Evolutionary conservation across 2,329 filamentous ascomycete genomes (phyloP).

Genomic region (Alternaria atra): DNA sequence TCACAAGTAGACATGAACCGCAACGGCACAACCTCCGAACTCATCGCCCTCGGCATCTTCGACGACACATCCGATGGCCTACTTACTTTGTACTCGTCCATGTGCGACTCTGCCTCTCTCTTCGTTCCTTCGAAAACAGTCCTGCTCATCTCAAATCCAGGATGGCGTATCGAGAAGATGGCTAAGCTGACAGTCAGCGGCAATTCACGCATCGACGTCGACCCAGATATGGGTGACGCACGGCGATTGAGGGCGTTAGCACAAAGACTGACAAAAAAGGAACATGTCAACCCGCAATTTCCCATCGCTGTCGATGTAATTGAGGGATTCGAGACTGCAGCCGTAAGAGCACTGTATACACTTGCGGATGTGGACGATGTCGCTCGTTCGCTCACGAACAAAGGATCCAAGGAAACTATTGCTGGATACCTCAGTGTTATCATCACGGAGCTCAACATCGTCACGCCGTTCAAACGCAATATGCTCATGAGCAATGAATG

Average conservation of each 20-base stretch:
- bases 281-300: slow-evolving; percentile 62
- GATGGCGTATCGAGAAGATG: slow-evolving; percentile 50
- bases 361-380: slow-evolving; percentile 58
- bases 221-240: slow-evolving; percentile 64
- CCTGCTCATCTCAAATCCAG: slow-evolving; percentile 60
- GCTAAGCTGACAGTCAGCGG: slow-evolving; percentile 50
- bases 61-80: slow-evolving; percentile 65
- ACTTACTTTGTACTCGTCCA: slow-evolving; percentile 65
- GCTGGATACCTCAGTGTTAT: slow-evolving; percentile 58
- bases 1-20: slow-evolving; percentile 56
- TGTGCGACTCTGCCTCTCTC: slow-evolving; percentile 54
- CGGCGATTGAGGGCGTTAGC: slow-evolving; percentile 63
- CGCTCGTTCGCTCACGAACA: slow-evolving; percentile 34
- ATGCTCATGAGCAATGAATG: slow-evolving; percentile 59
- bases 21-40: slow-evolving; percentile 55
- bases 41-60: slow-evolving; percentile 63
- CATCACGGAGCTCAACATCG: slow-evolving; percentile 54
- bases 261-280: slow-evolving; percentile 57
- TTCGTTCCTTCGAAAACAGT: slow-evolving; percentile 62
- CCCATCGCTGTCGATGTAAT: slow-evolving; percentile 46
- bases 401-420: slow-evolving; percentile 44
- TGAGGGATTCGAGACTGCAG: slow-evolving; percentile 29
- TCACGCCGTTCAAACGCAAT: slow-evolving; percentile 52
- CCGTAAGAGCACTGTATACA: slow-evolving; percentile 52
- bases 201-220: slow-evolving; percentile 63